Conservation (phyloP, 2,329 filamentous ascomycete species). For the Monosporascus sp. region DNA sequence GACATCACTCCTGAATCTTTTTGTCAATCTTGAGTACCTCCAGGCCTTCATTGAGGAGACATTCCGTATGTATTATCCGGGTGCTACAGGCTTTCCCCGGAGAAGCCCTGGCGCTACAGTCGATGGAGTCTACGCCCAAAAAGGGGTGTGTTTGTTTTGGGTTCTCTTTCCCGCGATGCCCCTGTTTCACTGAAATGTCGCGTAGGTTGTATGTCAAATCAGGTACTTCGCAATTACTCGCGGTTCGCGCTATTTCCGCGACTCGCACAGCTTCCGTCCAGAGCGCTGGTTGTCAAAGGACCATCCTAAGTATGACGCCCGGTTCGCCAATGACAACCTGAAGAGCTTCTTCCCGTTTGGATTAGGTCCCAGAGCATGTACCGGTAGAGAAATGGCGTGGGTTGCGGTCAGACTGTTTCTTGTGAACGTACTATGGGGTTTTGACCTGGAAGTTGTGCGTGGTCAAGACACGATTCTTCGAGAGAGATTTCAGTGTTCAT, state of each 20-base stretch:
- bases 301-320: slow-evolving; percentile 1
- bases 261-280: slow-evolving; percentile 1
- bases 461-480: neutral
- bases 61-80: slow-evolving; percentile 24
- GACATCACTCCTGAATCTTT: slow-evolving; percentile 11
- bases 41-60: slow-evolving; percentile 25
- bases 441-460: slow-evolving; percentile 2
- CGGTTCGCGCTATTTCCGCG: neutral
- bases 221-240: neutral
- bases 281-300: slow-evolving; percentile 2
- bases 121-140: slow-evolving; percentile 12
- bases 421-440: slow-evolving; percentile 6
- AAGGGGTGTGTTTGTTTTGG: slow-evolving; percentile 7
- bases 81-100: slow-evolving; percentile 11
- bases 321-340: slow-evolving; percentile 2
- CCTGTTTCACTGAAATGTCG: neutral
- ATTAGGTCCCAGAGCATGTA: slow-evolving; percentile 2
- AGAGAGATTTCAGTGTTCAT: neutral
- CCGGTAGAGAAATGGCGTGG: slow-evolving; percentile 4
- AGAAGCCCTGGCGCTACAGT: slow-evolving; percentile 10
- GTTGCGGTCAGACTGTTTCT: slow-evolving; percentile 1
- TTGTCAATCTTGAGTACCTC: slow-evolving; percentile 14
- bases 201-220: slow-evolving; percentile 4
- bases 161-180: neutral
- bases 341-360: slow-evolving; percentile 2